A percentile compares a stretch with the other conserved stretches of the same genome.
phyloP scores from a whole-genome alignment of 345 rosid genomes.

The Eucalyptus coolabah region DNA sequence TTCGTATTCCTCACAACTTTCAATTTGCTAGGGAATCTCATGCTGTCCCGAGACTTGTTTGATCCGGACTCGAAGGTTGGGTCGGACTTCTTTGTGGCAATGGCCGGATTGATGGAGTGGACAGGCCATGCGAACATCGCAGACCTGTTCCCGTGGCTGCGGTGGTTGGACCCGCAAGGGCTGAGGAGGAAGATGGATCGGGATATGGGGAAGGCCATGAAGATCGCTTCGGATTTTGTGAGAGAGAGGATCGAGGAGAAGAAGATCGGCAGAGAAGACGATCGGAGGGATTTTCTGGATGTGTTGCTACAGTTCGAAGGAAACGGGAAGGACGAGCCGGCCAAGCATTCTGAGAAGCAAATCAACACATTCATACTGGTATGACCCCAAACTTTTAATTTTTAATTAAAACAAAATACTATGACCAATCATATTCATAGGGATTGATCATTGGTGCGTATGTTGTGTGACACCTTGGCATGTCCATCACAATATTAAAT shows the following conservation, averaged over 20 bases:
- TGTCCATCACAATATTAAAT: not conserved
- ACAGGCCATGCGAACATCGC: constrained; percentile 21
- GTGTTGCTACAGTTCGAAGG: constrained; percentile 41
- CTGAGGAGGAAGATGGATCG: constrained; percentile 29
- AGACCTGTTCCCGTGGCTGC: constrained; percentile 30
- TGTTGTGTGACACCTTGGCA: not conserved
- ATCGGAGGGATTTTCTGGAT: constrained; percentile 28
- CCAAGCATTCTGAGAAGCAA: constrained; percentile 12
- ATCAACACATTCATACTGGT: constrained; percentile 35
- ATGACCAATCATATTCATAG: not conserved
- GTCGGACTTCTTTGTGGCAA: constrained; percentile 8
- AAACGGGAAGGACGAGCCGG: constrained; percentile 30
- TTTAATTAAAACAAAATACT: not conserved
- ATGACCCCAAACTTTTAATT: not conserved
- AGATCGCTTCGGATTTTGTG: constrained; percentile 24
- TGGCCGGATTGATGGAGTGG: constrained; percentile 20
- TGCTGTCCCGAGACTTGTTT: constrained; percentile 39
- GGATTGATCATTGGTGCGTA: not conserved
- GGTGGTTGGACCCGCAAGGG: constrained; percentile 43
- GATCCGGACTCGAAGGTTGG: constrained; percentile 25
- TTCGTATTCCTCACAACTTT: constrained; percentile 27
- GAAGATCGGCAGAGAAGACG: not conserved
- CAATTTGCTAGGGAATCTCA: constrained; percentile 38
- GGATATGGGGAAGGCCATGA: constrained; percentile 37
- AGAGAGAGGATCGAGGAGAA: constrained; percentile 15